These are phyloP conservation scores for Aspergillus pseudoglaucus DNA, from an alignment of 2,329 filamentous ascomycete genomes.

Conservation along the genomic window DNA sequence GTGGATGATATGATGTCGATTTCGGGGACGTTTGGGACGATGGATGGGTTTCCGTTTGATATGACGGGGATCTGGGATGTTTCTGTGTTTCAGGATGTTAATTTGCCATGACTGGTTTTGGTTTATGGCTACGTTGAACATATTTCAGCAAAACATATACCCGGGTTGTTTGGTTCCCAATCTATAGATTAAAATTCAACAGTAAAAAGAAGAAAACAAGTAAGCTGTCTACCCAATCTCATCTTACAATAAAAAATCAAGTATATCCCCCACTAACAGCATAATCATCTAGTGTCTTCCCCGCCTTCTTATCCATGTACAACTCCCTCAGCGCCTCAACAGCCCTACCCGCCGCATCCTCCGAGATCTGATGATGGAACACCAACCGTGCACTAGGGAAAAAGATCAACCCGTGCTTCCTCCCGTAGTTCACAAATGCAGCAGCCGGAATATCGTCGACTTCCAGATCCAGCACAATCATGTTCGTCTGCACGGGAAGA, in stretches of 20 bases:
- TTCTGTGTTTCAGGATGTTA: conserved; percentile 37
- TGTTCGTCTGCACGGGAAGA: conserved; percentile 22
- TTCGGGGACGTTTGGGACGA: conserved; percentile 39
- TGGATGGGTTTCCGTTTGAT: conserved; percentile 42
- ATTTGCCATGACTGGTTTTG: conserved; percentile 12
- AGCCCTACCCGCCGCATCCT: conserved; percentile 13
- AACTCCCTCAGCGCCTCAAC: conserved; percentile 14
- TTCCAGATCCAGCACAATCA: conserved; percentile 20
- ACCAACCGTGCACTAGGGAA: conserved; percentile 19
- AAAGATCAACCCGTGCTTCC: conserved; percentile 12
- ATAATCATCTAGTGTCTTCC: background rate
- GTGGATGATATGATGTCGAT: conserved; percentile 44
- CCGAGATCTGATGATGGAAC: conserved; percentile 22
- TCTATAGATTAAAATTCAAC: too few species aligned
- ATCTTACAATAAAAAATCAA: too few species aligned
- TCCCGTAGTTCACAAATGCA: conserved; percentile 15
- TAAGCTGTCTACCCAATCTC: background rate
- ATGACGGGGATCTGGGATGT: conserved; percentile 43
- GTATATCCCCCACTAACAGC: conserved; percentile 1
- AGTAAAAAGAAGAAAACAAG: background rate
- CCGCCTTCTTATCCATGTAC: conserved; percentile 7
- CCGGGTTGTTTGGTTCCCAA: too few species aligned
- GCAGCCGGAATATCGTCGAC: conserved; percentile 13
- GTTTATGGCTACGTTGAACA: too few species aligned
- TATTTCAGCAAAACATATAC: too few species aligned